A percentile compares a stretch with the other conserved stretches of the same genome.
These are phyloP conservation scores for Bolboschoenus planiculmis DNA, from an alignment of 176 grass and related monocot genomes.

Conservation along the genomic window DNA sequence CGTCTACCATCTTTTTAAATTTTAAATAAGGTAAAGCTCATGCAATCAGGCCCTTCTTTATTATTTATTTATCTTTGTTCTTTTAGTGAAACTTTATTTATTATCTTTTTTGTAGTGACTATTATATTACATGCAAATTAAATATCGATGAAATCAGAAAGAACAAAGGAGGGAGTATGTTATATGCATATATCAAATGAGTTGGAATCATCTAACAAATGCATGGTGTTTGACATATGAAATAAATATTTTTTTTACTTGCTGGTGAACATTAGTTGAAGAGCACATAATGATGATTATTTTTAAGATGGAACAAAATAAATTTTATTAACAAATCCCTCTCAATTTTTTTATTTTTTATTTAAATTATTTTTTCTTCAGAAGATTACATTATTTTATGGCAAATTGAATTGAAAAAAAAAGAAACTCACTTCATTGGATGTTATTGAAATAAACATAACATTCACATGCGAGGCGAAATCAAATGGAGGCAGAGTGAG, in stretches of 20 bases:
- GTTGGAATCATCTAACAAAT: not conserved
- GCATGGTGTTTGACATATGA: too few relatives aligned
- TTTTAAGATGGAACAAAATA: not conserved
- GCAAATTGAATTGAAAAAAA: too few relatives aligned
- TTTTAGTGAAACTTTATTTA: not conserved
- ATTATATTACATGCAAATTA: not conserved
- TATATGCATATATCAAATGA: not conserved
- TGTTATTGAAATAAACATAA: too few relatives aligned
- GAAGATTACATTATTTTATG: too few relatives aligned
- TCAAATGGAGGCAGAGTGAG: too few relatives aligned
- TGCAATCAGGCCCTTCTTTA: not conserved
- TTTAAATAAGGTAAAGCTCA: not conserved
- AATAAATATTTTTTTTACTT: not conserved
- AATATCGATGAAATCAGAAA: not conserved
- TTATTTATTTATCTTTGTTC: not conserved
- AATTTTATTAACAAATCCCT: not conserved
- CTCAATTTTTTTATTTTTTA: not conserved
- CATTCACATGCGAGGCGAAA: too few relatives aligned
- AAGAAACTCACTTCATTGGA: too few relatives aligned
- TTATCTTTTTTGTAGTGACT: not conserved
- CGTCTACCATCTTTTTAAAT: not conserved
- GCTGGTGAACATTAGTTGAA: not conserved
- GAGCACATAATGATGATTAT: not conserved
- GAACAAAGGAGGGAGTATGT: not conserved
- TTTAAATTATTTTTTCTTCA: not conserved